A percentile compares a stretch with the other conserved stretches of the same genome.
phyloP scores from a whole-genome alignment of 768 basidiomycete species.

The Lentinula aciculospora region DNA sequence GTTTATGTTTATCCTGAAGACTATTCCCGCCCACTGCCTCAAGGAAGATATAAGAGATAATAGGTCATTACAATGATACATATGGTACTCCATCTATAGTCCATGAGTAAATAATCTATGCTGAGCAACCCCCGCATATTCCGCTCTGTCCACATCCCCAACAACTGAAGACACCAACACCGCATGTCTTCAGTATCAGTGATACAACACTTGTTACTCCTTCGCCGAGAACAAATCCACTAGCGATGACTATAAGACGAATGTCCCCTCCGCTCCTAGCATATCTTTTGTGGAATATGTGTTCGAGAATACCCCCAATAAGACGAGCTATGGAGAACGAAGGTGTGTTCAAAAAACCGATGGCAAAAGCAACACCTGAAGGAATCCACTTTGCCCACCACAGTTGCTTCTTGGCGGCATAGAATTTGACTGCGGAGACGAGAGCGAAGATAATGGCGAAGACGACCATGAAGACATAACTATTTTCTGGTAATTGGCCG shows the following conservation, averaged over 20 bases:
- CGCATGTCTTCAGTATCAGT: conserved; percentile 66
- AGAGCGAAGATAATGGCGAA: conserved; percentile 71
- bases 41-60: too few relatives aligned
- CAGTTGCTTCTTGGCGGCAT: conserved; percentile 40
- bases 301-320: conserved; percentile 81
- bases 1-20: too few relatives aligned
- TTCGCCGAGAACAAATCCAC: conserved; percentile 94
- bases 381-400: conserved; percentile 77
- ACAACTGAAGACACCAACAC: conserved; percentile 74
- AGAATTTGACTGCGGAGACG: conserved; percentile 62
- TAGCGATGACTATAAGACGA: conserved; percentile 79
- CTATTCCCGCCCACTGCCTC: too few relatives aligned
- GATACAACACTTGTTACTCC: conserved; percentile 84
- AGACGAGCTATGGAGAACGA: conserved; percentile 90
- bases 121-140: conserved; percentile 64
- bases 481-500: conserved; percentile 75
- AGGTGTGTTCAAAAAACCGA: conserved; percentile 94
- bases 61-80: not conserved
- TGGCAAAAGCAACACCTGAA: conserved; percentile 91
- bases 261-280: conserved; percentile 57
- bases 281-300: conserved; percentile 52
- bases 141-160: conserved; percentile 75
- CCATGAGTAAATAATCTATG: conserved; percentile 15
- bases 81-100: not conserved
- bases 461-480: conserved; percentile 68